Percentiles rank a stretch among this genome's conserved stretches.
These are phyloP conservation scores for Thelephora terrestris DNA, from an alignment of 1,284 basidiomycete genomes.

Conservation along the genomic window DNA sequence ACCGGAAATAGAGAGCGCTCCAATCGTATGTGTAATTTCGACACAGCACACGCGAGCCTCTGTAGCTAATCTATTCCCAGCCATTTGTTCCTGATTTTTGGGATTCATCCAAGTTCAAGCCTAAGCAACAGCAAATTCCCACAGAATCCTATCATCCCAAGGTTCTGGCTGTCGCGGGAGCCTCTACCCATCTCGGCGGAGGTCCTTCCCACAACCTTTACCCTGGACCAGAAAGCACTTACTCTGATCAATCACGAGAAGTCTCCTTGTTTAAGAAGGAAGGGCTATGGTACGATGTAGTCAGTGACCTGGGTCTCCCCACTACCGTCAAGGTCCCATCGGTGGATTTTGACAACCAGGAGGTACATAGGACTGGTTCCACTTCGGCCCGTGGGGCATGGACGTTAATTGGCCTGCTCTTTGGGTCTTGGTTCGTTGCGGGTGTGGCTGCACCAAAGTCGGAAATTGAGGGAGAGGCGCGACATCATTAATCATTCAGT, in stretches of 20 bases:
- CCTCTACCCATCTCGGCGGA: slow-evolving; percentile 50
- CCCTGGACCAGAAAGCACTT: slow-evolving; percentile 8
- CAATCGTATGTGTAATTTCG: slow-evolving; percentile 43
- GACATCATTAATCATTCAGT: too few species aligned
- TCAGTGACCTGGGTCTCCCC: slow-evolving; percentile 28
- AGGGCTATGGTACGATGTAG: slow-evolving; percentile 25
- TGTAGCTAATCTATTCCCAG: slow-evolving; percentile 25
- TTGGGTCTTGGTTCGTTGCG: slow-evolving; percentile 41
- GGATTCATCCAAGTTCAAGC: slow-evolving; percentile 41
- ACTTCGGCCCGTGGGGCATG: slow-evolving; percentile 46
- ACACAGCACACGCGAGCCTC: slow-evolving; percentile 5
- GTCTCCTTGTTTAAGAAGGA: slow-evolving; percentile 2
- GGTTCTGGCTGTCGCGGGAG: slow-evolving; percentile 62
- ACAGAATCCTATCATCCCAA: slow-evolving; percentile 40
- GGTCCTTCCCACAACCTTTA: slow-evolving; percentile 57
- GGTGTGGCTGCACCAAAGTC: slow-evolving; percentile 26
- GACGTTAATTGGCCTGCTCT: slow-evolving; percentile 42
- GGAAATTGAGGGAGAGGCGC: slow-evolving; percentile 15
- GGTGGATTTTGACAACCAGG: slow-evolving; percentile 8
- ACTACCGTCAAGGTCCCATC: slow-evolving; percentile 19
- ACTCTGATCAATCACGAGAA: slow-evolving; percentile 5
- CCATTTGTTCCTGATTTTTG: slow-evolving; percentile 68
- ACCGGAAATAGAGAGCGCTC: slow-evolving; percentile 33
- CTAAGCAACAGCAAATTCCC: slow-evolving; percentile 17
- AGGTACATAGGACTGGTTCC: slow-evolving; percentile 22